phyloP scores from a whole-genome alignment of 768 basidiomycete genomes.

The Cubamyces sp. region DNA sequence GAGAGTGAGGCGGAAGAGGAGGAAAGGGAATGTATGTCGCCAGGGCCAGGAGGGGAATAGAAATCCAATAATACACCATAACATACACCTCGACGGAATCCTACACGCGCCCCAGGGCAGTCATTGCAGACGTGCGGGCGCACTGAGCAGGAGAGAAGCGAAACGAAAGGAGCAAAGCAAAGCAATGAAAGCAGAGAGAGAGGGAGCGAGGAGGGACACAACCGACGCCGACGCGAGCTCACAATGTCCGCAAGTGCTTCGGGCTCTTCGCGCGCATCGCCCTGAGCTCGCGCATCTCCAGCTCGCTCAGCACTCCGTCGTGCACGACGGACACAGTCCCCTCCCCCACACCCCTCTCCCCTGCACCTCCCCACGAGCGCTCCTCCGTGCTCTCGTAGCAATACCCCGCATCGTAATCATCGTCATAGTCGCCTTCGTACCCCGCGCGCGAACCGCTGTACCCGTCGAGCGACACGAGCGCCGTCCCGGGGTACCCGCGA shows the following conservation, averaged over 20 bases:
- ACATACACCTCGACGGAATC: conserved; percentile 3
- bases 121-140: too few relatives aligned
- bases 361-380: not conserved
- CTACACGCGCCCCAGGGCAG: not conserved
- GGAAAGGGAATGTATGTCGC: too few relatives aligned
- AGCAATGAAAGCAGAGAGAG: not conserved
- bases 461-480: not conserved
- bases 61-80: conserved; percentile 17
- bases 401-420: not conserved
- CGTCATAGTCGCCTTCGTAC: not conserved
- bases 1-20: too few relatives aligned
- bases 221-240: too few relatives aligned
- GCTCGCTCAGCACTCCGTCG: conserved; percentile 31
- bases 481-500: not conserved
- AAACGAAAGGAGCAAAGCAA: not conserved
- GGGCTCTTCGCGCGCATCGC: conserved; percentile 34
- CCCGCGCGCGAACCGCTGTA: not conserved
- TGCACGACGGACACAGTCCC: conserved; percentile 16
- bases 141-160: not conserved
- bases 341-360: not conserved
- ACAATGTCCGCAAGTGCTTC: conserved; percentile 14
- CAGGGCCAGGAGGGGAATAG: not conserved
- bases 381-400: not conserved
- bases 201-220: not conserved
- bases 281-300: conserved; percentile 42